A percentile compares a stretch with the other conserved stretches of the same genome.
Conservation (phyloP, 305 asterid species). For the Rubia tinctorum region DNA sequence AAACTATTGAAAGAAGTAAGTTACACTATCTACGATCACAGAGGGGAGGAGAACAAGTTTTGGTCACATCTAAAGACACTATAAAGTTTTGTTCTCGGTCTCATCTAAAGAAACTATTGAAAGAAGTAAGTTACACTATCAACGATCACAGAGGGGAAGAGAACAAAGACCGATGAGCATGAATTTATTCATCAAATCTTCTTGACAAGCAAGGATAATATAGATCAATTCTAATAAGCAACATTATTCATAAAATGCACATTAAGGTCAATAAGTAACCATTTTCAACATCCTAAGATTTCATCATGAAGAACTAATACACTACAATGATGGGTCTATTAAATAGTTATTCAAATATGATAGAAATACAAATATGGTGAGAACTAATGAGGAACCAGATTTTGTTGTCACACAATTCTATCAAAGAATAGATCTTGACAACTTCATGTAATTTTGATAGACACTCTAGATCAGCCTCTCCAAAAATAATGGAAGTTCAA, state of each 20-base stretch:
- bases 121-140: background rate
- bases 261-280: background rate
- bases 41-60: background rate
- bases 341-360: background rate
- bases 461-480: background rate
- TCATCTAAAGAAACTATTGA: background rate
- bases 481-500: background rate
- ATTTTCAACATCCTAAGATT: background rate
- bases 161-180: background rate
- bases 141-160: background rate
- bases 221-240: background rate
- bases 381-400: background rate
- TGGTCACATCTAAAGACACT: too few species aligned
- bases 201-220: background rate
- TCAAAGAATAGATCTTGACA: background rate
- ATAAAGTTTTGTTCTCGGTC: too few species aligned
- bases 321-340: background rate
- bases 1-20: background rate
- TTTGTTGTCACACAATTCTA: background rate
- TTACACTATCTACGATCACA: background rate
- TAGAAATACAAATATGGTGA: background rate
- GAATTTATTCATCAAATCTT: background rate
- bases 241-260: background rate
- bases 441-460: background rate
- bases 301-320: background rate